Base-by-base conservation (phyloP, 139 green algal genomes). In the Zygnema circumcarinatum region DNA sequence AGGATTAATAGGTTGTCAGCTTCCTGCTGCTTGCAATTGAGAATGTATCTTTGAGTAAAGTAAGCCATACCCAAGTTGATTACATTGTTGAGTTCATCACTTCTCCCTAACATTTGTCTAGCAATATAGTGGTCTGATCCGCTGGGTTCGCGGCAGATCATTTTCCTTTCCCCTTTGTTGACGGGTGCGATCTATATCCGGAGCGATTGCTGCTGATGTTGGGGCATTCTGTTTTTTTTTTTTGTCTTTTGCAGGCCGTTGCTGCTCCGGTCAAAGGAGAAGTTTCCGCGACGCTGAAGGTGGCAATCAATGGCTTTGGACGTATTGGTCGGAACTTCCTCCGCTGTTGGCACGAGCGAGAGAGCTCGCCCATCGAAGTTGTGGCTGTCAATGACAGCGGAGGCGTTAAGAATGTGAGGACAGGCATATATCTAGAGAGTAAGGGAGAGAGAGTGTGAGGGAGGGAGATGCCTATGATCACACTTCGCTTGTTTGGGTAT, bases 351-450 rank as follows among this genome's bases (percentile, higher is more conserved):
- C 35, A 90, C 36, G 82, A 42, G 56, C 88, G 93, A 39, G 85
- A 89, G 47, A 73, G 92, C 79, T 92, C 91, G 1, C 76, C 76
- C 41, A 76, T 94, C 33, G 94, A 98, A 82, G 91, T 99, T 7
- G 93, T 98, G 29, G 94, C 92, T 91, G 94, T 99, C 88, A 99
- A 99, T 94, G 96, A 98, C 95, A 96, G 92, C 80, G 96, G 96
- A 83, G 97, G 95, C 90, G 95, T 98, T 33, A 98, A 98, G 94
- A 96, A 89, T 39, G 82, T 88, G 73, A 41, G 82, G 2, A 78
- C 7, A n/a, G n/a, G n/a, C 56, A 29, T 72, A 29, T 29, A 35
- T 29, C 56, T 72, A 29, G 29, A 35, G 56, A 72, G 29, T 72
- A 29, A 29, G 29, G 56, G 29, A 29, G 56, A 72, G 56, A 72